Evolutionary conservation across 345 rosid species (phyloP), one percentile per base, ranked within the genome.

Genomic region (Salix exigua): DNA sequence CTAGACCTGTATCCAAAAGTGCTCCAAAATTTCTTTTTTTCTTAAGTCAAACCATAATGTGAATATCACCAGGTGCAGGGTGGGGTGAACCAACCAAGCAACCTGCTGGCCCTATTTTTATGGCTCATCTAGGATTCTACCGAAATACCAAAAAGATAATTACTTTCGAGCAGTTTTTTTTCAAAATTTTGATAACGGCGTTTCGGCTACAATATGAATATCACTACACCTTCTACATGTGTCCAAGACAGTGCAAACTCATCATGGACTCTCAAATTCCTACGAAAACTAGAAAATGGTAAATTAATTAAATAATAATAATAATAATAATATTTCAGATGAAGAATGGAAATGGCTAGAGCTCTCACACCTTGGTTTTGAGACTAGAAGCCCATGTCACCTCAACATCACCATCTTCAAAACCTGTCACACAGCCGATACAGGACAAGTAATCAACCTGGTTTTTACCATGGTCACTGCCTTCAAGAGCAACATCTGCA

Each of bases 381-480:
- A 80, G 71, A 73, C 95, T 93, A 69, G 85, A 79, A 71, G 98
- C 97, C 98, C 97, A 96, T 76, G 83, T 87, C 82, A 93, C 98
- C 84, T 89, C 88, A 73, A 93, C 87, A 1, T 66, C 62, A 74
- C 96, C 97, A 85, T 87, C 89, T 79, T 82, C 80, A 82, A 96
- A 87, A 78, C 94, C 98, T 2, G 80, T 77, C 73, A 92, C 92
- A 26, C 83, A 86, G 72, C 99, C 99, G 21, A 96, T 87, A 30
- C 84, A 86, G 26, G 97, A 90, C 75, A 82, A 71, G 85, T 67
- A 84, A n/a, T 81, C 88, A 44, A 53, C 73, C 63, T 79, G 77
- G 31, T 30, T 30, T 30, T 30, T 67, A 33, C 28, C 68, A 73
- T 65, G 71, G 21, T 70, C 83, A 16, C 73, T 68, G 72, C 75